These are phyloP conservation scores for Xylariaceae sp. DNA, from an alignment of 2,329 filamentous ascomycete species.

Conservation along the genomic window DNA sequence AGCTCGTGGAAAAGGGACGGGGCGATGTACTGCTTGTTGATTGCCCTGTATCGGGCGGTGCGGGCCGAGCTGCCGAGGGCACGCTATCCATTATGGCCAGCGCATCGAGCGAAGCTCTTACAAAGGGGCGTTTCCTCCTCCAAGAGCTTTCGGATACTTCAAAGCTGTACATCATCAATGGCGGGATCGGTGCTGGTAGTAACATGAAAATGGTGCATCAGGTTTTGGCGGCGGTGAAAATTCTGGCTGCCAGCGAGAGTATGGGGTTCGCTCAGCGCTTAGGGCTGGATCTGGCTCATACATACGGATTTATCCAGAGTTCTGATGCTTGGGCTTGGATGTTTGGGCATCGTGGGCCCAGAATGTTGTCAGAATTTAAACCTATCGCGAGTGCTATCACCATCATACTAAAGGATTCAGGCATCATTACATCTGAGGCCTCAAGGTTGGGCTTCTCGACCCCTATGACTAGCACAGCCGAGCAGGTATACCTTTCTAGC, in stretches of 20 bases:
- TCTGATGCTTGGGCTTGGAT: conserved; percentile 55
- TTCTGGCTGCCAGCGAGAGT: conserved; percentile 54
- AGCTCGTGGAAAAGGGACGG: conserved; percentile 51
- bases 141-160: conserved; percentile 54
- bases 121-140: conserved; percentile 53
- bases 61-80: conserved; percentile 61
- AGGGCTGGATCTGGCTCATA: conserved; percentile 43
- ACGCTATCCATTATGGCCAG: conserved; percentile 72
- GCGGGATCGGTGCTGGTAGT: conserved; percentile 54
- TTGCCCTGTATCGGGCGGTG: conserved; percentile 66
- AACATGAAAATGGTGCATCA: conserved; percentile 62
- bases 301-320: conserved; percentile 39
- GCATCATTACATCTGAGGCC: conserved; percentile 63
- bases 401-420: conserved; percentile 56
- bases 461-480: conserved; percentile 56
- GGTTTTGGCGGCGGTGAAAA: conserved; percentile 58
- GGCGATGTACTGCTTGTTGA: conserved; percentile 63
- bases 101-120: conserved; percentile 50
- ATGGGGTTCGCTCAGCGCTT: conserved; percentile 54
- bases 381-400: conserved; percentile 54
- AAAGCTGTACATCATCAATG: conserved; percentile 59
- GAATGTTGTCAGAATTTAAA: conserved; percentile 48
- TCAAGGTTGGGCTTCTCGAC: conserved; percentile 52
- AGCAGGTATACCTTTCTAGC: conserved; percentile 59
- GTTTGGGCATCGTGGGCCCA: conserved; percentile 53